phyloP scores from a whole-genome alignment of 768 basidiomycete genomes.

The Cystobasidium ongulense region DNA sequence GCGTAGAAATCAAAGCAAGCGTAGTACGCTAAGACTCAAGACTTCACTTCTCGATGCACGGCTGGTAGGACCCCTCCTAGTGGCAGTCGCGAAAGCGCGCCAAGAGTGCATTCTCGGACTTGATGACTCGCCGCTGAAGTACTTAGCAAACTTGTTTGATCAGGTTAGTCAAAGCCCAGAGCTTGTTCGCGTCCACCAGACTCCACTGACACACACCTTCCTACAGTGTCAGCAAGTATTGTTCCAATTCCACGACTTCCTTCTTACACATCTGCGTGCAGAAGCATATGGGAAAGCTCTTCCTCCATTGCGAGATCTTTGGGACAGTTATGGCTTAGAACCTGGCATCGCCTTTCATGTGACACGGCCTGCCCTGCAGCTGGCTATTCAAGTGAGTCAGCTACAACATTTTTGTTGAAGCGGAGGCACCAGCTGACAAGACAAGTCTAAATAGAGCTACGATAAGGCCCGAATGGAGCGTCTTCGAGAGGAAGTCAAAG shows the following conservation, averaged over 20 bases:
- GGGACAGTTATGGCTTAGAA: constrained; percentile 66
- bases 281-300: constrained; percentile 67
- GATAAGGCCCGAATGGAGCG: not conserved
- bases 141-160: constrained; percentile 78
- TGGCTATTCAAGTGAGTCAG: constrained; percentile 37
- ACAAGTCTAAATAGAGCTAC: not conserved
- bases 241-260: constrained; percentile 80
- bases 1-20: constrained; percentile 41
- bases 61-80: constrained; percentile 76
- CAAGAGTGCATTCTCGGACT: constrained; percentile 64
- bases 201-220: constrained; percentile 25
- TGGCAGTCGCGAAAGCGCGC: constrained; percentile 84
- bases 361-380: constrained; percentile 55
- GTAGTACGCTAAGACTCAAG: constrained; percentile 43
- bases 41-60: constrained; percentile 47
- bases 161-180: constrained; percentile 54
- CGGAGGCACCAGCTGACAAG: not conserved
- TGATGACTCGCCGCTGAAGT: constrained; percentile 70
- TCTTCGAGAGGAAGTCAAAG: constrained; percentile 37
- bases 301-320: constrained; percentile 66
- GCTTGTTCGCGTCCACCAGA: not conserved
- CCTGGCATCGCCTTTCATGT: constrained; percentile 90
- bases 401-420: not conserved
- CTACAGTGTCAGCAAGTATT: constrained; percentile 79
- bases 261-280: constrained; percentile 63